Evolutionary conservation across 441 rosid species (phyloP).

Genomic region (Corymbia citriodora): DNA sequence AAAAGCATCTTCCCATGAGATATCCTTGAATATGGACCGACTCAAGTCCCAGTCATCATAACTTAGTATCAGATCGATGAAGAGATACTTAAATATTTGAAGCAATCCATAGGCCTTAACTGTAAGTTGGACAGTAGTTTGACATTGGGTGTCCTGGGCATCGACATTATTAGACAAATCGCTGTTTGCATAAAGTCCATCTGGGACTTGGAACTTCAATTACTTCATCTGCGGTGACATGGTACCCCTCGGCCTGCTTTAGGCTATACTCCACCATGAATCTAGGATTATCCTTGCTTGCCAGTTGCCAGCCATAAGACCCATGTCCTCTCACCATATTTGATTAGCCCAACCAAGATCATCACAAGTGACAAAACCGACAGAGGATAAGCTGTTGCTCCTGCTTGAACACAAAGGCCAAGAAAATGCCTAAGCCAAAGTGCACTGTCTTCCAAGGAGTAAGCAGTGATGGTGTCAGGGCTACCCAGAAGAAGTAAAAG

Average conservation of each 20-base stretch:
- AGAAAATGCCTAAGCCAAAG: constrained; percentile 34
- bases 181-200: not conserved
- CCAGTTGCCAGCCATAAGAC: constrained; percentile 22
- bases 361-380: constrained; percentile 9
- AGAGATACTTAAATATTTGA: constrained; percentile 26
- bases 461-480: constrained; percentile 28
- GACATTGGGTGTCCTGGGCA: not conserved
- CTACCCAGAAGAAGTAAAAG: constrained; percentile 39
- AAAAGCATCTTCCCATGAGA: constrained; percentile 12
- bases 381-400: constrained; percentile 8
- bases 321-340: constrained; percentile 26
- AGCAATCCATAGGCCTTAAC: constrained; percentile 22
- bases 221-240: not conserved
- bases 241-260: constrained; percentile 12
- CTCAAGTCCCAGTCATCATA: constrained; percentile 23
- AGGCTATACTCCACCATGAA: constrained; percentile 10
- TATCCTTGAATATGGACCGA: constrained; percentile 7
- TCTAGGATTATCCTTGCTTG: constrained; percentile 11
- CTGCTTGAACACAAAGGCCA: not conserved
- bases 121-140: not conserved
- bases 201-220: not conserved
- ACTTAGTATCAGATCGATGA: constrained; percentile 42
- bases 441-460: constrained; percentile 37
- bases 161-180: not conserved
- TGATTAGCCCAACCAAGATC: constrained; percentile 18